Evolutionary conservation across 2,329 filamentous ascomycete species (phyloP).

Genomic region (Ophiostoma montium): DNA sequence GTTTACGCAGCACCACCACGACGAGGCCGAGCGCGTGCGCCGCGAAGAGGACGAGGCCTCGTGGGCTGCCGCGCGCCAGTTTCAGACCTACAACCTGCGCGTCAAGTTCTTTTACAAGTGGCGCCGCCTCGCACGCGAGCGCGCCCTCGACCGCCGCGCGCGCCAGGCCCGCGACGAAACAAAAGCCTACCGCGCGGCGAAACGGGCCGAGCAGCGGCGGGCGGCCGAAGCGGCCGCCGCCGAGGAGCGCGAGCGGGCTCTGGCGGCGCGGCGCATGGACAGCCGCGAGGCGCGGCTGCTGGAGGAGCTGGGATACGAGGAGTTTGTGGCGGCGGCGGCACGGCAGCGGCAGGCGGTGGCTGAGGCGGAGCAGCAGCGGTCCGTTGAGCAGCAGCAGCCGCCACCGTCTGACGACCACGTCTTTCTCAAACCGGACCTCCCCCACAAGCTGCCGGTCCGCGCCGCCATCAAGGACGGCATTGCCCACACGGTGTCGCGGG

Average conservation of each 20-base stretch:
- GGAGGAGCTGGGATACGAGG: slow-evolving; percentile 12
- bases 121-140: slow-evolving; percentile 34
- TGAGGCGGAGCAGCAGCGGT: slow-evolving; percentile 12
- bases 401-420: slow-evolving; percentile 11
- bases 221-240: slow-evolving; percentile 24
- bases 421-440: slow-evolving; percentile 14
- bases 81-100: slow-evolving; percentile 33
- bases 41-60: slow-evolving; percentile 34
- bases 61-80: slow-evolving; percentile 33
- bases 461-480: slow-evolving; percentile 4
- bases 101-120: slow-evolving; percentile 44
- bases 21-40: slow-evolving; percentile 27
- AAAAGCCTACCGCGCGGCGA: slow-evolving; percentile 22
- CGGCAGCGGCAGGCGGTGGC: slow-evolving; percentile 9
- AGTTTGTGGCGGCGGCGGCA: slow-evolving; percentile 2
- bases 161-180: slow-evolving; percentile 37
- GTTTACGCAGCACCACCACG: slow-evolving; percentile 26
- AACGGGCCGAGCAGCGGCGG: slow-evolving; percentile 18
- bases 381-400: background rate
- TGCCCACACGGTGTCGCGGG: slow-evolving; percentile 6
- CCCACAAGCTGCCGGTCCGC: background rate
- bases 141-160: slow-evolving; percentile 35
- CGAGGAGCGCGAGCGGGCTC: slow-evolving; percentile 15
- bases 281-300: slow-evolving; percentile 15
- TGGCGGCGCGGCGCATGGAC: slow-evolving; percentile 11